Evolutionary conservation across 768 basidiomycete genomes (phyloP).

Genomic region (Collybia sp.): DNA sequence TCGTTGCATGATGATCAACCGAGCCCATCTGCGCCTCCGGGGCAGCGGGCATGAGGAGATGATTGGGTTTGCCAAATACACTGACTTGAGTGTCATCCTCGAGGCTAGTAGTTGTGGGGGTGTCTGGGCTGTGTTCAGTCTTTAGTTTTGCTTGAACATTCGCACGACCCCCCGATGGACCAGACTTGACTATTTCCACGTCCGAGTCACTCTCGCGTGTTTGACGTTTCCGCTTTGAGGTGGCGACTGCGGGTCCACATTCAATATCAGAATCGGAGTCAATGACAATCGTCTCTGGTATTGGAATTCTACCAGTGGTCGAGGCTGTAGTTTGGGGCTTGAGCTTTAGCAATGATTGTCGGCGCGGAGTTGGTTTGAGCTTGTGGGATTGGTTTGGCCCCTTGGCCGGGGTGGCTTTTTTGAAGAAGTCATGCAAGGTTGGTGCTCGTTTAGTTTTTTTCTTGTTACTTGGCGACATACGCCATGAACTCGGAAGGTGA

Average conservation of each 20-base stretch:
- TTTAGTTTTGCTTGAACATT: too few species aligned
- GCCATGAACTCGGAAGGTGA: conserved; percentile 19
- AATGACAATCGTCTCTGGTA: conserved; percentile 50
- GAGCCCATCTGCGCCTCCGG: too few species aligned
- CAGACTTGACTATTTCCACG: too few species aligned
- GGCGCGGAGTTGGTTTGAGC: too few species aligned
- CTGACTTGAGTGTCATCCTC: too few species aligned
- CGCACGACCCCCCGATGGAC: too few species aligned
- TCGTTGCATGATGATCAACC: too few species aligned
- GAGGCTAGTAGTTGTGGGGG: too few species aligned
- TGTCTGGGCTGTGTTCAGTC: too few species aligned
- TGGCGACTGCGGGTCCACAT: conserved; percentile 1
- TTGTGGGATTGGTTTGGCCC: too few species aligned
- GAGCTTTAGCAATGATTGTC: not conserved
- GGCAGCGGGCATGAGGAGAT: too few species aligned
- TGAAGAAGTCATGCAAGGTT: conserved; percentile 46
- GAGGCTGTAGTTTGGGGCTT: conserved; percentile 3
- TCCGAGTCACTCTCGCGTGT: conserved; percentile 7
- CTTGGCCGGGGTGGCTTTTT: conserved; percentile 10
- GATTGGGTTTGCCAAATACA: too few species aligned
- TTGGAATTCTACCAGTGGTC: conserved; percentile 1
- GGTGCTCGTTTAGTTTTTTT: conserved; percentile 20
- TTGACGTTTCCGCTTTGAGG: conserved; percentile 11
- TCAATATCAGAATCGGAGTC: conserved; percentile 54
- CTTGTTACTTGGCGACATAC: conserved; percentile 27